Evolutionary conservation across 1,139 yeast genomes (phyloP).

Genomic region (Geotrichum histeridarum): DNA sequence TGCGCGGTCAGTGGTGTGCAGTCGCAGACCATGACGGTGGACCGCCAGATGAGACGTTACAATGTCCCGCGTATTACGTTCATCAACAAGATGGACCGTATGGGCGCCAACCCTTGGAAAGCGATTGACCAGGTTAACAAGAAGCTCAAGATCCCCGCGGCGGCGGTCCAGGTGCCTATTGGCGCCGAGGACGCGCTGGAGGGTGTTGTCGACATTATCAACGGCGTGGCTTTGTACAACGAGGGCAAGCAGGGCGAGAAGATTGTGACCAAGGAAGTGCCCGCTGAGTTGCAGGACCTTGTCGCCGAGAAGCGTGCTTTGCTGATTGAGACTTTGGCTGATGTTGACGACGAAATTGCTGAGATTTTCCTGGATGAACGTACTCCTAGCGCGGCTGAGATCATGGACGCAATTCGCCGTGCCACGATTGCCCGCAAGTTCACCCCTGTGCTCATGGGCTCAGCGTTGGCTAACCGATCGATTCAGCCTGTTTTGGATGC

Average conservation of each 20-base stretch:
- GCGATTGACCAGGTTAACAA: slow-evolving; percentile 87
- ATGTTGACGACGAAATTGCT: slow-evolving; percentile 95
- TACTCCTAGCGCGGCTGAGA: slow-evolving; percentile 78
- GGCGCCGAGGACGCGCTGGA: slow-evolving; percentile 80
- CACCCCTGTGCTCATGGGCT: slow-evolving; percentile 98
- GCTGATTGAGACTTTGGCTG: slow-evolving; percentile 90
- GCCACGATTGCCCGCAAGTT: slow-evolving; percentile 94
- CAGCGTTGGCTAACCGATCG: slow-evolving; percentile 94
- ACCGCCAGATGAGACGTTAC: slow-evolving; percentile 97
- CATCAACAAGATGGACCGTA: slow-evolving; percentile 96
- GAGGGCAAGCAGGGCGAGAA: slow-evolving; percentile 91
- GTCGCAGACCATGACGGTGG: slow-evolving; percentile 97
- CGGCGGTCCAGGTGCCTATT: slow-evolving; percentile 96
- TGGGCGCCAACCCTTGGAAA: slow-evolving; percentile 96
- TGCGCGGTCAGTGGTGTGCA: slow-evolving; percentile 99
- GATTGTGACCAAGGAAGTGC: slow-evolving; percentile 58
- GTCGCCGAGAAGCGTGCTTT: slow-evolving; percentile 80
- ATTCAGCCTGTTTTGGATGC: slow-evolving; percentile 93
- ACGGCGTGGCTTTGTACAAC: slow-evolving; percentile 79
- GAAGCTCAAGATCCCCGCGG: slow-evolving; percentile 89
- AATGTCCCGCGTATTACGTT: slow-evolving; percentile 95
- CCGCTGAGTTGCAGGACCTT: slow-evolving; percentile 65
- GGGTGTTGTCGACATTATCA: slow-evolving; percentile 89
- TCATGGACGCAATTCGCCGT: slow-evolving; percentile 83
- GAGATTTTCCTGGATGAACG: slow-evolving; percentile 86